Conservation (phyloP, 345 rosid species). For the sweet orange (Citrus sinensis) region DVS_A1.0 CM039165.1:35552001-35552500, state of each 20-base stretch:
- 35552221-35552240: conserved; percentile 44
- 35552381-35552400: too few relatives aligned
- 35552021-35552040: conserved; percentile 29
- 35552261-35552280: conserved; percentile 48
- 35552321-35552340: too few relatives aligned
- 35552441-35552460: conserved; percentile 45
- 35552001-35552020: conserved; percentile 47
- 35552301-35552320: background rate
- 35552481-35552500: conserved; percentile 54
- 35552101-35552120: background rate
- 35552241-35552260: conserved; percentile 55
- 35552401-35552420: background rate
- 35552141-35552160: conserved; percentile 47
- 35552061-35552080: background rate
- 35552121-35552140: background rate
- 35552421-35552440: conserved; percentile 24
- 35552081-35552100: background rate
- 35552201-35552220: conserved; percentile 39
- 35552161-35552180: conserved; percentile 40
- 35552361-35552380: too few relatives aligned
- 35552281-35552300: background rate
- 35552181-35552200: conserved; percentile 48
- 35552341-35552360: too few relatives aligned
- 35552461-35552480: conserved; percentile 42
- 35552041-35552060: background rate